Base-by-base conservation (phyloP, 805 yeast genomes). In the Ogataea methanolica region DNA sequence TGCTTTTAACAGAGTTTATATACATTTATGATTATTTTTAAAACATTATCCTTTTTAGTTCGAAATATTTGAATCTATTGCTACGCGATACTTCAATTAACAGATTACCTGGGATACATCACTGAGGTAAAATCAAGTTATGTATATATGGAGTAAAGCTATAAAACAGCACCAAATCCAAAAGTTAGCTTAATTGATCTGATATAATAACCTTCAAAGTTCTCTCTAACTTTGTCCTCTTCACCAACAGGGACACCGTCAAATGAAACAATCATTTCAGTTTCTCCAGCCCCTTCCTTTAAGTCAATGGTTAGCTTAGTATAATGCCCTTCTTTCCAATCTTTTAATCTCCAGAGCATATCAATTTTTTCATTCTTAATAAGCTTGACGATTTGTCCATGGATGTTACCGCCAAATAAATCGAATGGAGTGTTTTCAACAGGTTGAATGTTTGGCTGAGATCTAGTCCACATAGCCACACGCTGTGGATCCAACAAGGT, bases 221-320 rank as follows among this genome's bases (percentile, higher is more conserved):
- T 94, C 37, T 74, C 78, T 60, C 82, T 80, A 36, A 88, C 96
- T 58, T 85, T 69, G 59, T 95, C 94, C 62, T 94, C 98, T 64
- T 94, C 95, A 14, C 98, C 99, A 36, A 92, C 75, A 16, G 99
- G 99, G 43, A 94, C 85, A 15, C 97, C 97, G 16, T 80, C 73
- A 80, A 92, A 89, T 39, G 75, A 72, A 17, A 90, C 89, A 50
- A 81, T 80, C 70, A 91, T 73, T 49, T 77, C 81, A 3, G 99
- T 94, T 58, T 90, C 97, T 39, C 86, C 78, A n/a, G 79, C 76
- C 29, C 92, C 94, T 62, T 88, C 88, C 48, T 79, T 79, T 55
- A 94, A 78, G 36, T 70, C 73, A 55, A 92, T 76, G 21, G 73
- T 74, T 57, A 94, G 70, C 4, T 72, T 73, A 1, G 97, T 94